phyloP scores from a whole-genome alignment of 2,329 filamentous ascomycete species.

The Nannizzia gypsea region DNA sequence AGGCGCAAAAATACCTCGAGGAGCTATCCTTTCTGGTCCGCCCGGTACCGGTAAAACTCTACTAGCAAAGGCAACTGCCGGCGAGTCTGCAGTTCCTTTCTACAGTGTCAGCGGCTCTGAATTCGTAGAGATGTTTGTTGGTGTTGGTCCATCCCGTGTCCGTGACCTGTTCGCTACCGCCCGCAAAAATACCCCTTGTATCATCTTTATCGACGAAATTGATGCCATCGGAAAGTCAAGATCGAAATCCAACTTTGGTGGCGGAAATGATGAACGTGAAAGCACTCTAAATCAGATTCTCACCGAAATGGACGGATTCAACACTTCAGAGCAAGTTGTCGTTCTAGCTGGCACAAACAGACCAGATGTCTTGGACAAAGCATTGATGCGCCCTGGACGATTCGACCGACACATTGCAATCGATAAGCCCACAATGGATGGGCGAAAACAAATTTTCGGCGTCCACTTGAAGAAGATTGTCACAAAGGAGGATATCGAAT shows the following conservation, averaged over 20 bases:
- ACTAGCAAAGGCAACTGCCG: constrained; percentile 91
- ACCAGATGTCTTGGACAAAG: constrained; percentile 87
- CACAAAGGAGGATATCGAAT: constrained; percentile 78
- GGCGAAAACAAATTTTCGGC: constrained; percentile 87
- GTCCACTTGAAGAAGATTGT: constrained; percentile 93
- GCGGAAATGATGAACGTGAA: constrained; percentile 94
- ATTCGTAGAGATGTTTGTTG: constrained; percentile 99
- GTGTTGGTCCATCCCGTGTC: constrained; percentile 91
- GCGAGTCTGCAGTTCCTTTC: constrained; percentile 93
- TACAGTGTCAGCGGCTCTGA: constrained; percentile 97
- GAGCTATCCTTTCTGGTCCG: constrained; percentile 91
- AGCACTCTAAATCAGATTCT: constrained; percentile 95
- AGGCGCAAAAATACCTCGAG: constrained; percentile 93
- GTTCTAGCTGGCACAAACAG: constrained; percentile 94
- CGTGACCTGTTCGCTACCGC: constrained; percentile 90
- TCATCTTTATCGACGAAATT: constrained; percentile 99
- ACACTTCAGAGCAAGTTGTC: constrained; percentile 90
- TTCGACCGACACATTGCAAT: constrained; percentile 96
- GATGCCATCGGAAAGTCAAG: constrained; percentile 92
- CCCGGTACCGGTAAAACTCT: constrained; percentile 97
- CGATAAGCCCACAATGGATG: constrained; percentile 91
- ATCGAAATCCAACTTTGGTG: constrained; percentile 68
- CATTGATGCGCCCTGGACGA: constrained; percentile 87
- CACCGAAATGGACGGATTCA: constrained; percentile 99
- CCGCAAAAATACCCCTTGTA: constrained; percentile 91